These are phyloP conservation scores for Cryptococcus sp. DNA, from an alignment of 1,284 basidiomycete species.

Conservation along the genomic window DNA sequence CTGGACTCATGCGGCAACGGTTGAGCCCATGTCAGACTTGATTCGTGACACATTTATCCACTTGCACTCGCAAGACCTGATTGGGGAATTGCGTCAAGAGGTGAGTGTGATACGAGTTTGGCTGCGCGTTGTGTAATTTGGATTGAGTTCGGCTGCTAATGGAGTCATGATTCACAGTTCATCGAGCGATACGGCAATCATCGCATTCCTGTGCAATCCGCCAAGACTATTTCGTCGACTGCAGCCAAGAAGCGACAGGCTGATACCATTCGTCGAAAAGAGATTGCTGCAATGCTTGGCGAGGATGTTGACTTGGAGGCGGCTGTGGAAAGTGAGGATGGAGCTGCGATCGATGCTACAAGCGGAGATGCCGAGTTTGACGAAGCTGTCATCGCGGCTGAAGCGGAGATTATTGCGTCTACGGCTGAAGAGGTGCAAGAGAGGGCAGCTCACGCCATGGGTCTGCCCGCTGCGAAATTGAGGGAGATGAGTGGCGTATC, in stretches of 20 bases:
- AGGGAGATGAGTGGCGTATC: background rate
- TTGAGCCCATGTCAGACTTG: constrained; percentile 84
- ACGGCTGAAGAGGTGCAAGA: constrained; percentile 9
- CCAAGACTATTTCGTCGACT: constrained; percentile 17
- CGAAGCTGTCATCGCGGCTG: constrained; percentile 6
- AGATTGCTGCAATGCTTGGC: constrained; percentile 21
- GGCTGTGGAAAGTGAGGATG: constrained; percentile 37
- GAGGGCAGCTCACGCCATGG: constrained; percentile 10
- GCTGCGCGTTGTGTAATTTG: background rate
- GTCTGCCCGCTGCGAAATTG: constrained; percentile 11
- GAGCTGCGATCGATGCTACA: constrained; percentile 11
- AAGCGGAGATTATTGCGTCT: constrained; percentile 13
- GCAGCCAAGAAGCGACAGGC: constrained; percentile 14
- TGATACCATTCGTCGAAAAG: constrained; percentile 13
- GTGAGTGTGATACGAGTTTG: constrained; percentile 12
- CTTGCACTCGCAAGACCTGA: constrained; percentile 83
- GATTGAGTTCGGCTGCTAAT: constrained; percentile 1
- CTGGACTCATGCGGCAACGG: constrained; percentile 91
- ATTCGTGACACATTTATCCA: constrained; percentile 94
- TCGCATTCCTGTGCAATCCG: constrained; percentile 64
- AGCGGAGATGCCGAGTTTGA: constrained; percentile 4
- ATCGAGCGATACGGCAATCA: constrained; percentile 73
- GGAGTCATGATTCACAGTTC: too few relatives aligned
- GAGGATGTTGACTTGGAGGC: constrained; percentile 32
- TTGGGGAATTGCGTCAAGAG: constrained; percentile 59